Base-by-base conservation (phyloP, 495 filamentous ascomycete genomes). In the Penicillium herquei region DNA sequence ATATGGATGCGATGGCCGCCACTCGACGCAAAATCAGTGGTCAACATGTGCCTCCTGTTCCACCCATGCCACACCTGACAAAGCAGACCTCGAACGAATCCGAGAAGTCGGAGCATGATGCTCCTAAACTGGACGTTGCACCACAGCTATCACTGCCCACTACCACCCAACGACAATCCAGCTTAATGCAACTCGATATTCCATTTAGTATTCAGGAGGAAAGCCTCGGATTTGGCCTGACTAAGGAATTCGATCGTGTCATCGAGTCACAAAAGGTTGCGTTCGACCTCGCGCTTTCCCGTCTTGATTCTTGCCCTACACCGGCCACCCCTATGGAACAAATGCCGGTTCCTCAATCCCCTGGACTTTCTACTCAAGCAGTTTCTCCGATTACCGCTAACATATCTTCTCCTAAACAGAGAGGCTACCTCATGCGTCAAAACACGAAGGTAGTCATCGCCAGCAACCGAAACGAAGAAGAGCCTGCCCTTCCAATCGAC, bases 241-340 rank as follows among this genome's bases (percentile, higher is more conserved):
- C 94, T 58, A 82, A 88, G 65, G 94, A 98, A 64, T 97, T 98
- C 73, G 92, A 98, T 62, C 82, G 92, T 42, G 87, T 98, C 17
- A 94, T 97, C 65, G 94, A 98, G 72, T 85, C 88, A 62, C 92
- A 96, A 91, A 98, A 98, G 91, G 94, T 98, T 81, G 81, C 75
- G 75, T 81, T 78, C 72, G 68, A 80, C 61, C 75, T 69, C 71
- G 79, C 78, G 70, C 77, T 79, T 72, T 74, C 68, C 68, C 68
- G 61, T 47, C 40, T 62, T 56, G 52, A 60, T 51, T 56, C 54
- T 47, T 46, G 35, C 49, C 39, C 43, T n/a, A 16, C 21, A 31
- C 57, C 55, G 30, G 21, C 35, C 48, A 35, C 55, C 48, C 53
- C 62, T 31, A 21, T 47, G 30, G 55, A 64, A 48, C 45, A 46